Percentiles rank a stretch among this genome's conserved stretches.
Conservation (phyloP, 2,329 filamentous ascomycete species). For the Alternaria sp. region DNA sequence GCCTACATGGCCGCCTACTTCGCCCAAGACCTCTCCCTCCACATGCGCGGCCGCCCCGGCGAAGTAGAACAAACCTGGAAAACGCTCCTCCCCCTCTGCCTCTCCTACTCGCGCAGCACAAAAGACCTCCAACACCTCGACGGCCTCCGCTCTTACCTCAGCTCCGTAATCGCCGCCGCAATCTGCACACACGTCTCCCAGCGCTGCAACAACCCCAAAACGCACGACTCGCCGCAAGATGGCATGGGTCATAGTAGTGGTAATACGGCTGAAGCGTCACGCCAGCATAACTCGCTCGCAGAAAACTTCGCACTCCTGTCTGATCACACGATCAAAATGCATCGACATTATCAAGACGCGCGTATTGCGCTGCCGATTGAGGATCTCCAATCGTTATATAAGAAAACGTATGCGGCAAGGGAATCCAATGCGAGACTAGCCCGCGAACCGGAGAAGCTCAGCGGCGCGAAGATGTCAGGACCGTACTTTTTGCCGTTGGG, state of each 20-base stretch:
- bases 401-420: conserved; percentile 46
- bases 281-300: conserved; percentile 24
- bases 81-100: conserved; percentile 44
- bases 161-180: conserved; percentile 48
- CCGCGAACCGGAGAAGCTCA: conserved; percentile 43
- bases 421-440: conserved; percentile 26
- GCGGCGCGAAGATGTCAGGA: conserved; percentile 42
- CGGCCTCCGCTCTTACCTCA: conserved; percentile 51
- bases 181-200: conserved; percentile 45
- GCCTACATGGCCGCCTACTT: conserved; percentile 49
- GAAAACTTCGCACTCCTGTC: conserved; percentile 38
- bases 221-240: conserved; percentile 37
- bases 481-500: conserved; percentile 51
- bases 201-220: conserved; percentile 25
- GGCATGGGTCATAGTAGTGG: neutral
- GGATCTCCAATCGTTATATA: conserved; percentile 46
- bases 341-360: conserved; percentile 36
- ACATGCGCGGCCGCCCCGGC: conserved; percentile 37
- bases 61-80: conserved; percentile 48
- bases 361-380: conserved; percentile 40
- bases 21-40: conserved; percentile 38
- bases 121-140: conserved; percentile 47
- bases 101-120: conserved; percentile 40
- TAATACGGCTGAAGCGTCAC: conserved; percentile 26
- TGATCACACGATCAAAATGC: conserved; percentile 36